phyloP scores from a whole-genome alignment of 345 rosid species.

The Leavenworthia alabamica region DNA sequence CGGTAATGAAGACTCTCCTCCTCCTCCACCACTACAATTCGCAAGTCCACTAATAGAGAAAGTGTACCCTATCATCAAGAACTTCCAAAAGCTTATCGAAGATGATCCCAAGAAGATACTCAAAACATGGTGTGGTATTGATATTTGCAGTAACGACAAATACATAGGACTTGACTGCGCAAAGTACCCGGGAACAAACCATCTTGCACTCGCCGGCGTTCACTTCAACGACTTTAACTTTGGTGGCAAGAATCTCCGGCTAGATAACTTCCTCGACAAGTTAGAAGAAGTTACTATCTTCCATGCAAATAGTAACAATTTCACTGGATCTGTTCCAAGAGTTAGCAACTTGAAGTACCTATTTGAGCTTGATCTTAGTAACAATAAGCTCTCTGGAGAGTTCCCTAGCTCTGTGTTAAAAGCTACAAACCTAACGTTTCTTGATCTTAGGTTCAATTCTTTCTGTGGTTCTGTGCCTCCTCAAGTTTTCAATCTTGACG shows the following conservation, averaged over 20 bases:
- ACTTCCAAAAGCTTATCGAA: constrained; percentile 56
- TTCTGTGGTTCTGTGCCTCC: constrained; percentile 69
- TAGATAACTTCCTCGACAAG: constrained; percentile 58
- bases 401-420: constrained; percentile 58
- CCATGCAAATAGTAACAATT: constrained; percentile 79
- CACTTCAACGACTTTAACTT: constrained; percentile 81
- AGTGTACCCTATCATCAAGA: constrained; percentile 62
- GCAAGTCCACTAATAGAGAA: constrained; percentile 28
- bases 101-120: constrained; percentile 64
- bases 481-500: constrained; percentile 51
- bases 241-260: constrained; percentile 46
- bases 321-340: constrained; percentile 48
- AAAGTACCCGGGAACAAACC: constrained; percentile 56
- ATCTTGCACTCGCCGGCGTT: constrained; percentile 66
- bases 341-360: constrained; percentile 56
- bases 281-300: constrained; percentile 70
- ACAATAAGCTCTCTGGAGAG: constrained; percentile 64
- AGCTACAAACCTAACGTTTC: constrained; percentile 45
- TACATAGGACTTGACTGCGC: constrained; percentile 79
- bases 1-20: constrained; percentile 13
- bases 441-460: constrained; percentile 68
- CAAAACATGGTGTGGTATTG: constrained; percentile 60
- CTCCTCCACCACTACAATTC: constrained; percentile 11
- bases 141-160: constrained; percentile 41
- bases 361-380: constrained; percentile 79